Percentiles rank a stretch among this genome's conserved stretches.
phyloP scores from a whole-genome alignment of 2,329 filamentous ascomycete genomes.

The Xylaria sp. region DNA sequence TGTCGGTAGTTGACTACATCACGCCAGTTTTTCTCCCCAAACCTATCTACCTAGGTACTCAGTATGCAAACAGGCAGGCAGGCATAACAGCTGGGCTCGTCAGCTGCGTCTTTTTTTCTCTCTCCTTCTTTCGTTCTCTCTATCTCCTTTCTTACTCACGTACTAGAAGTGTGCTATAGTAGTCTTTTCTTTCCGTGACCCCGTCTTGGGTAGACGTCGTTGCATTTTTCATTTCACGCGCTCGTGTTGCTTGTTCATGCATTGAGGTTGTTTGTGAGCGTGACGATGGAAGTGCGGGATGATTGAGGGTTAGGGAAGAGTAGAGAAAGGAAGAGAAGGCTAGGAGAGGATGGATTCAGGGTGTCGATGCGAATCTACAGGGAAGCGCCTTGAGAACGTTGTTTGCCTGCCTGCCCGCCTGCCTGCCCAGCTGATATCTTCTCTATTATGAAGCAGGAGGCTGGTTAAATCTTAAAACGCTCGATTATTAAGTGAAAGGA shows the following conservation, averaged over 20 bases:
- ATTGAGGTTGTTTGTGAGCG: slow-evolving; percentile 1
- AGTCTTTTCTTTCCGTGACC: neutral
- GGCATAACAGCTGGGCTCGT: neutral
- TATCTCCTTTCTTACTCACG: neutral
- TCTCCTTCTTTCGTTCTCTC: no score
- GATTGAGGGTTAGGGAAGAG: neutral
- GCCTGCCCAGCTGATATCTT: neutral
- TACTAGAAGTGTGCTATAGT: neutral
- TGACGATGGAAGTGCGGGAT: neutral
- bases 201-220: neutral
- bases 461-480: neutral
- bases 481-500: neutral
- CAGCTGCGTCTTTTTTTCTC: neutral
- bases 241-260: slow-evolving; percentile 24
- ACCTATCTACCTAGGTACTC: neutral
- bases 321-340: neutral
- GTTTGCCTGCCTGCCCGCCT: neutral
- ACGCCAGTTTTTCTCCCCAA: slow-evolving; percentile 3
- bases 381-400: slow-evolving; percentile 13
- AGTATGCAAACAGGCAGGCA: neutral
- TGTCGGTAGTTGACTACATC: slow-evolving; percentile 19
- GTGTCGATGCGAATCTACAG: slow-evolving; percentile 23
- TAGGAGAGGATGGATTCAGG: slow-evolving; percentile 1
- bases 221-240: neutral
- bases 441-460: neutral